Evolutionary conservation across 2,329 filamentous ascomycete species (phyloP).

Genomic region (Aquanectria penicillioides): DNA sequence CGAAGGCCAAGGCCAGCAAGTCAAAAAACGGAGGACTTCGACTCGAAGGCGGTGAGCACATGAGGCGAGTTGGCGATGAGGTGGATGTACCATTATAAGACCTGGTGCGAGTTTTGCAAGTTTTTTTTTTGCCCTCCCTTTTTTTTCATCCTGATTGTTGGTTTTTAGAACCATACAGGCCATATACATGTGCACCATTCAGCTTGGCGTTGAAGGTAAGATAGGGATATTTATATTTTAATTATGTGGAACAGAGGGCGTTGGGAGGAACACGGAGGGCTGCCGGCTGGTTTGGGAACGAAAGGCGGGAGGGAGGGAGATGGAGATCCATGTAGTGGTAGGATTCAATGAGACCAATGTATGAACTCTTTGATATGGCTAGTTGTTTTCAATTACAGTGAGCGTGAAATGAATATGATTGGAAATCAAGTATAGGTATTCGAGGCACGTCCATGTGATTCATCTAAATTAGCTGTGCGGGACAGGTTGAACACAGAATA

Average conservation of each 20-base stretch:
- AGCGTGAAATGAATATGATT: background rate
- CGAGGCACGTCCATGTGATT: too few relatives aligned
- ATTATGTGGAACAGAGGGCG: constrained; percentile 35
- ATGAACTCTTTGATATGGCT: constrained; percentile 24
- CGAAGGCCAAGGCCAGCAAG: constrained; percentile 44
- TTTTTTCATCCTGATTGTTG: constrained; percentile 7
- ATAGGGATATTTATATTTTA: constrained; percentile 28
- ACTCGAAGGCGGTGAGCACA: constrained; percentile 45
- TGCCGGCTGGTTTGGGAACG: background rate
- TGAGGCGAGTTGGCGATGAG: background rate
- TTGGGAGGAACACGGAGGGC: constrained; percentile 25
- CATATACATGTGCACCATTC: constrained; percentile 32
- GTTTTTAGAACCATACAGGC: constrained; percentile 33
- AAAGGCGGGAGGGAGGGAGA: constrained; percentile 5
- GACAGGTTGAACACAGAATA: too few relatives aligned
- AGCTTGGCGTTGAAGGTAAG: constrained; percentile 41
- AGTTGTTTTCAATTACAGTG: background rate
- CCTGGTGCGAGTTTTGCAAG: constrained; percentile 3
- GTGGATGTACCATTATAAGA: constrained; percentile 26
- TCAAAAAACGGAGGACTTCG: constrained; percentile 49
- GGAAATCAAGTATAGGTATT: too few relatives aligned
- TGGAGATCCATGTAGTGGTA: constrained; percentile 25
- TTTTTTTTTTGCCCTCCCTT: background rate
- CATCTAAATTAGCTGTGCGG: too few relatives aligned
- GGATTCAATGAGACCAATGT: constrained; percentile 37